These are phyloP conservation scores for Kurtzmaniella cleridarum DNA, from an alignment of 805 yeast genomes.

Conservation along the genomic window DNA sequence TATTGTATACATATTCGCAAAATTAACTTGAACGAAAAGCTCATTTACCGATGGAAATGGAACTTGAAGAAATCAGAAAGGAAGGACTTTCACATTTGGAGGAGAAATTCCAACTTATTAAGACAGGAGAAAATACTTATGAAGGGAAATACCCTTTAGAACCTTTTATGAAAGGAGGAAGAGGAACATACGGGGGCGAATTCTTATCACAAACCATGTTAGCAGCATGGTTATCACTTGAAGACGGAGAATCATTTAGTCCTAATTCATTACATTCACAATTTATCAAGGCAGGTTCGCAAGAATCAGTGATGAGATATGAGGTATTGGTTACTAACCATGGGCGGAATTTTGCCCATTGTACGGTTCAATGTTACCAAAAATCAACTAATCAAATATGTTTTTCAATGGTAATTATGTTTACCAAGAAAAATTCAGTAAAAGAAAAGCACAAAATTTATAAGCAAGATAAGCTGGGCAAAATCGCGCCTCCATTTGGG, in stretches of 20 bases:
- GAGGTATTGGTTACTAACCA: conserved; percentile 17
- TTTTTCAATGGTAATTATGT: conserved; percentile 17
- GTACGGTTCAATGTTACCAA: conserved; percentile 20
- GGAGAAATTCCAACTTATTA: conserved; percentile 13
- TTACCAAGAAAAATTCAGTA: conserved; percentile 17
- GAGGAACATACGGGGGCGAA: conserved; percentile 29
- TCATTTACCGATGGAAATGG: too few species aligned
- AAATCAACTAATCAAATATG: conserved; percentile 14
- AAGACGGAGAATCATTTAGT: conserved; percentile 13
- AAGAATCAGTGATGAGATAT: conserved; percentile 17
- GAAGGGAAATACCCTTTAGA: conserved; percentile 22
- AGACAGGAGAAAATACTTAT: conserved; percentile 10
- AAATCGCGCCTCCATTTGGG: conserved; percentile 13
- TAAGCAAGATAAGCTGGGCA: background rate
- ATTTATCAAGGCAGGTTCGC: conserved; percentile 22
- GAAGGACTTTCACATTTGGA: conserved; percentile 9
- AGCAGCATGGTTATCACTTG: conserved; percentile 24
- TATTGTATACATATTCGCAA: too few species aligned
- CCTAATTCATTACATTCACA: conserved; percentile 24
- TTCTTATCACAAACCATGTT: conserved; percentile 18
- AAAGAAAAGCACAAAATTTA: background rate
- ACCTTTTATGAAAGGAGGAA: conserved; percentile 12
- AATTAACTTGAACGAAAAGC: too few species aligned
- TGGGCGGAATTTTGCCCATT: conserved; percentile 20
- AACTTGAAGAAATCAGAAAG: background rate